Evolutionary conservation across 345 rosid genomes (phyloP).

Genomic region (Raphanus sativus): DNA sequence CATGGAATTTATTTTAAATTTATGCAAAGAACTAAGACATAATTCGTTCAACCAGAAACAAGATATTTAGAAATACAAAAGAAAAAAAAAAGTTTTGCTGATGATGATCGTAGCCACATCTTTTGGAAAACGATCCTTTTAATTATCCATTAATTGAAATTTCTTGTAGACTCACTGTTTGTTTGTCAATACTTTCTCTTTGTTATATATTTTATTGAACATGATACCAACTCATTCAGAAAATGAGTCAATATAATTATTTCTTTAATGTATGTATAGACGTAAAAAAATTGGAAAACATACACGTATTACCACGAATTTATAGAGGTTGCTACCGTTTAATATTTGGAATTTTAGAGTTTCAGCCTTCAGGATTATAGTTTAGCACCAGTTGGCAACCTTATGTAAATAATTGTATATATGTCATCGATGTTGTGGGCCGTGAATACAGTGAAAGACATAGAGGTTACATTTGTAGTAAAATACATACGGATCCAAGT

Average conservation of each 20-base stretch:
- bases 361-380: neutral
- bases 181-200: neutral
- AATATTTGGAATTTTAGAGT: neutral
- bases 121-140: constrained; percentile 25
- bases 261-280: neutral
- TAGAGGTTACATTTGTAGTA: neutral
- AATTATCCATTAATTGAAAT: neutral
- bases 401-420: neutral
- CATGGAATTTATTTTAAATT: neutral
- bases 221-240: neutral
- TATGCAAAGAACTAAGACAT: neutral
- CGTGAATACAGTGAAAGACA: neutral
- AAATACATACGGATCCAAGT: neutral
- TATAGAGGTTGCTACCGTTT: neutral
- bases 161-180: neutral
- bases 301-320: neutral
- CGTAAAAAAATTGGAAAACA: neutral
- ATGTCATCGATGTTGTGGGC: neutral
- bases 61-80: constrained; percentile 1
- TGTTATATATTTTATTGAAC: neutral
- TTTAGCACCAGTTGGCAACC: neutral
- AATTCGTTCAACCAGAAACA: constrained; percentile 13
- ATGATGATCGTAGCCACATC: constrained; percentile 40
- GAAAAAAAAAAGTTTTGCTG: constrained; percentile 23
- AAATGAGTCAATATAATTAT: neutral